phyloP scores from a whole-genome alignment of 495 filamentous ascomycete species.

The Neurospora sp. region DNA sequence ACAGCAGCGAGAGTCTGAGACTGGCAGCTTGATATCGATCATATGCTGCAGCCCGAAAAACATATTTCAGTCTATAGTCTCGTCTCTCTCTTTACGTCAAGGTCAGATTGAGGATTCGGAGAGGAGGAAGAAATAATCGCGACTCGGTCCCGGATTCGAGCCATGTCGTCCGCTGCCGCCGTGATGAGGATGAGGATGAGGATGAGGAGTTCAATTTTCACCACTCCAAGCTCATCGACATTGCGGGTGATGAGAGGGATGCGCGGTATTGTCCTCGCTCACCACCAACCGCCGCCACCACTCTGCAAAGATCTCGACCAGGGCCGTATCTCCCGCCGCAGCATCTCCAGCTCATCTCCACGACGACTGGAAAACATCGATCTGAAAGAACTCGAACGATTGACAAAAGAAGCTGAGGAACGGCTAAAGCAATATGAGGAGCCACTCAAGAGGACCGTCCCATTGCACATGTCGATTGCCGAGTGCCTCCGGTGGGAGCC shows the following conservation, averaged over 20 bases:
- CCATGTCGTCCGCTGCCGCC: background rate
- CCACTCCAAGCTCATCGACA: background rate
- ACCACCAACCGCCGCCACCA: background rate
- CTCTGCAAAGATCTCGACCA: background rate
- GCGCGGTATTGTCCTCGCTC: background rate
- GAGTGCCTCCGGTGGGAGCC: conserved; percentile 24
- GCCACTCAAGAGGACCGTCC: background rate
- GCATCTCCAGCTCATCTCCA: background rate
- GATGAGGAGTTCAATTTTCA: background rate
- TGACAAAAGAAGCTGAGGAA: background rate
- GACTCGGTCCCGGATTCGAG: background rate
- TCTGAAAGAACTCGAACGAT: background rate
- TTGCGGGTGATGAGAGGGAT: background rate
- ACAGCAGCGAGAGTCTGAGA: background rate
- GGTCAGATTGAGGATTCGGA: background rate
- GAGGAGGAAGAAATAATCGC: background rate
- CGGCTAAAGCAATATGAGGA: background rate
- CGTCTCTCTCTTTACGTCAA: background rate
- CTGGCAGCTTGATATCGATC: background rate
- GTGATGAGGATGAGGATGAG: background rate
- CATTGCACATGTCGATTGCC: conserved; percentile 10
- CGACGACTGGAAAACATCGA: background rate
- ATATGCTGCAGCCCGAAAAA: background rate
- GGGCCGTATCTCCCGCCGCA: background rate
- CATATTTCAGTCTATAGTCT: background rate